Evolutionary conservation across 1,284 basidiomycete species (phyloP).

Genomic region (Trametes polyzona): DNA sequence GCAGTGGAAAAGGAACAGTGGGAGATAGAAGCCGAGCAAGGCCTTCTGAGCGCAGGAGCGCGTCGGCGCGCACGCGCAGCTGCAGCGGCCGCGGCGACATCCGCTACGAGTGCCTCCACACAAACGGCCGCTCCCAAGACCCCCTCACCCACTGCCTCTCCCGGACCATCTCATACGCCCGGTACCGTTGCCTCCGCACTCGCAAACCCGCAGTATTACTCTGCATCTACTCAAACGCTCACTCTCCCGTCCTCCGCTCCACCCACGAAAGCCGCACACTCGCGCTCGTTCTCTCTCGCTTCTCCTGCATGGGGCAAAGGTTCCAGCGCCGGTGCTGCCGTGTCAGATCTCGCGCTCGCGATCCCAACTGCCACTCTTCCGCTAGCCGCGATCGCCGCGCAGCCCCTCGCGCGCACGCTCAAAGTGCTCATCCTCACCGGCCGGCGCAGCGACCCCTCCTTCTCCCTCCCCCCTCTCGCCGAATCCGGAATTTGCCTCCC

Average conservation of each 20-base stretch:
- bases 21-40: slow-evolving; percentile 79
- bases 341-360: slow-evolving; percentile 46
- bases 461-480: slow-evolving; percentile 50
- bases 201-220: slow-evolving; percentile 61
- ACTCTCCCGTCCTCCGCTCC: slow-evolving; percentile 65
- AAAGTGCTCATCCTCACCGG: slow-evolving; percentile 64
- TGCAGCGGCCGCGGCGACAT: slow-evolving; percentile 42
- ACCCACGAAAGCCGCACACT: slow-evolving; percentile 53
- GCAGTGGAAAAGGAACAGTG: slow-evolving; percentile 64
- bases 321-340: slow-evolving; percentile 8
- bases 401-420: slow-evolving; percentile 64
- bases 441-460: slow-evolving; percentile 65
- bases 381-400: slow-evolving; percentile 57
- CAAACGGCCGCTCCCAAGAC: slow-evolving; percentile 7
- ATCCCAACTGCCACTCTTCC: slow-evolving; percentile 73
- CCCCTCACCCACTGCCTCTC: slow-evolving; percentile 18
- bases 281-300: slow-evolving; percentile 64
- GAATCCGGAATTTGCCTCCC: slow-evolving; percentile 54
- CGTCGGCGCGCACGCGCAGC: slow-evolving; percentile 63
- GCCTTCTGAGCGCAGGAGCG: slow-evolving; percentile 71
- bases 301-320: slow-evolving; percentile 27
- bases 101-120: background rate
- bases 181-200: slow-evolving; percentile 40
- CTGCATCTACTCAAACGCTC: slow-evolving; percentile 55
- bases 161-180: slow-evolving; percentile 27